A percentile compares a stretch with the other conserved stretches of the same genome.
These are phyloP conservation scores for Chalciporus chontae DNA, from an alignment of 768 basidiomycete genomes.

Conservation along the genomic window DNA sequence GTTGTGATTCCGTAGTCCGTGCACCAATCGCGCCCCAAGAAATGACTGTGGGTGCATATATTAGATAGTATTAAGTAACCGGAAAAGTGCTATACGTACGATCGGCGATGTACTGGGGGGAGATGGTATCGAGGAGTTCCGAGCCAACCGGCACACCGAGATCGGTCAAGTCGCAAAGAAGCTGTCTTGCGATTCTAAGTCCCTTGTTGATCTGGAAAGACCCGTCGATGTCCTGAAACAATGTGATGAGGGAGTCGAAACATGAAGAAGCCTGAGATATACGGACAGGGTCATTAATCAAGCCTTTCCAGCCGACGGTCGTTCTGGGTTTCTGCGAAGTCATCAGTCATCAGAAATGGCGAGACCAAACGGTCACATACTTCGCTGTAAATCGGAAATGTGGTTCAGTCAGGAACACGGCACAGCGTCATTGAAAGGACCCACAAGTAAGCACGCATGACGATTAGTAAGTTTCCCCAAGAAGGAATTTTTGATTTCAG, in stretches of 20 bases:
- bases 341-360: conserved; percentile 8
- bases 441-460: conserved; percentile 98
- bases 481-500: conserved; percentile 63
- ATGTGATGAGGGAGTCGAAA: not conserved
- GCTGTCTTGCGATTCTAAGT: conserved; percentile 78
- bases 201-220: conserved; percentile 98
- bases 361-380: conserved; percentile 20
- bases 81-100: conserved; percentile 37
- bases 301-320: conserved; percentile 97
- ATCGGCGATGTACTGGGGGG: conserved; percentile 82
- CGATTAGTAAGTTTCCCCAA: conserved; percentile 77
- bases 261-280: not conserved
- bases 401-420: conserved; percentile 33
- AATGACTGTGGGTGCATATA: conserved; percentile 43
- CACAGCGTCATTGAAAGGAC: conserved; percentile 31
- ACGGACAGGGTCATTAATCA: conserved; percentile 78
- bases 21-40: conserved; percentile 98
- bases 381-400: conserved; percentile 32
- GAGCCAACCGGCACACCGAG: conserved; percentile 91
- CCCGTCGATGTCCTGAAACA: conserved; percentile 71
- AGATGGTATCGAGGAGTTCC: conserved; percentile 85
- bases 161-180: conserved; percentile 88
- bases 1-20: conserved; percentile 94
- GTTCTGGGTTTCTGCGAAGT: conserved; percentile 82
- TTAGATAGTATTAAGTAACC: not conserved